Percentiles rank a stretch among this genome's conserved stretches.
These are phyloP conservation scores for Nissolia schottii DNA, from an alignment of 306 rosid genomes.

Conservation along the genomic window DNA sequence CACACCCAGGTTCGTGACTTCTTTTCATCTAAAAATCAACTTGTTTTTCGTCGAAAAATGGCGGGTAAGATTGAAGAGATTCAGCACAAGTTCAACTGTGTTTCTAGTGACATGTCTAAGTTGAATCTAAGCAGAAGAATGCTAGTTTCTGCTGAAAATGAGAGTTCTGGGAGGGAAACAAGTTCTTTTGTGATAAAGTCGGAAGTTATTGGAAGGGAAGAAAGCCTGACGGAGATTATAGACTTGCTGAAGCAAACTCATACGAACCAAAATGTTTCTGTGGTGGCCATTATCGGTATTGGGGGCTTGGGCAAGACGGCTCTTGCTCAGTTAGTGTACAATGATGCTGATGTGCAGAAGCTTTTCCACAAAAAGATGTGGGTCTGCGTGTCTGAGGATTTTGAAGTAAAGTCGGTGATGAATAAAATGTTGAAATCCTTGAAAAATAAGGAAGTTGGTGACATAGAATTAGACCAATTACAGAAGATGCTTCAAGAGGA, in stretches of 20 bases:
- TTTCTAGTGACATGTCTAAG: background rate
- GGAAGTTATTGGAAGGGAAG: background rate
- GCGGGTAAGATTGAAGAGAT: background rate
- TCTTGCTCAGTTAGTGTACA: background rate
- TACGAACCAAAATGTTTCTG: background rate
- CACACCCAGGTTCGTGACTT: background rate
- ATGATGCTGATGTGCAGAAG: background rate
- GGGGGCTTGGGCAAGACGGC: conserved; percentile 18
- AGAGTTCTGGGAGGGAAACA: background rate
- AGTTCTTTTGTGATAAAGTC: background rate
- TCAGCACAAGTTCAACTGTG: background rate
- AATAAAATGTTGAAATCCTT: background rate
- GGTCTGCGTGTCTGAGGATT: background rate
- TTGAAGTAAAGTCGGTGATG: background rate
- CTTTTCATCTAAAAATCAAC: background rate
- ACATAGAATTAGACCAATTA: background rate
- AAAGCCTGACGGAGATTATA: background rate
- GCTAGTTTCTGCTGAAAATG: background rate
- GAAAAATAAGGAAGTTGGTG: background rate
- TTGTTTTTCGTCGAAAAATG: background rate
- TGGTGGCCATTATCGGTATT: conserved; percentile 2
- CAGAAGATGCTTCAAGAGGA: background rate
- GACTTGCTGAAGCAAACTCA: background rate
- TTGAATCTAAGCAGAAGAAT: background rate
- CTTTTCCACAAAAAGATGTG: background rate